These are phyloP conservation scores for Aspergillus incahuasiensis DNA, from an alignment of 495 filamentous ascomycete genomes.

Conservation along the genomic window DNA sequence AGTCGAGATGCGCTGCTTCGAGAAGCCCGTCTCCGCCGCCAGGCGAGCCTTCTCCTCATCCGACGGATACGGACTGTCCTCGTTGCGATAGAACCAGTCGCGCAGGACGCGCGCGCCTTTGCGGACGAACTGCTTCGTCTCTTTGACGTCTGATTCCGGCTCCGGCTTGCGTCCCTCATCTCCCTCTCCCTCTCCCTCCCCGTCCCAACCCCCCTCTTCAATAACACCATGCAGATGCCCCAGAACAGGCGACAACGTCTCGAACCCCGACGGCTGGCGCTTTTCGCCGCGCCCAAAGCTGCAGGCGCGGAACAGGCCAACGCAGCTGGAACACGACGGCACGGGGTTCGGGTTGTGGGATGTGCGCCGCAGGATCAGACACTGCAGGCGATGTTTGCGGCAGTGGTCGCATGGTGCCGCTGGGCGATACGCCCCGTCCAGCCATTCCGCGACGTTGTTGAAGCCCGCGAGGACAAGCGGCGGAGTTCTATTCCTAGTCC, in stretches of 20 bases:
- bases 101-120: slow-evolving; percentile 44
- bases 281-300: slow-evolving; percentile 54
- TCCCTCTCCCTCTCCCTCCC: too few species aligned
- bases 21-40: slow-evolving; percentile 33
- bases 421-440: slow-evolving; percentile 41
- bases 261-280: slow-evolving; percentile 39
- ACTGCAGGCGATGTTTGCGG: slow-evolving; percentile 38
- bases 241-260: slow-evolving; percentile 41
- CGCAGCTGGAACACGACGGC: slow-evolving; percentile 69
- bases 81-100: slow-evolving; percentile 38
- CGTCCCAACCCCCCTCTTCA: slow-evolving; percentile 26
- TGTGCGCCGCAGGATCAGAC: slow-evolving; percentile 42
- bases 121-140: slow-evolving; percentile 56
- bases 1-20: slow-evolving; percentile 31
- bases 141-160: slow-evolving; percentile 21
- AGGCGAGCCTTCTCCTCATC: slow-evolving; percentile 31
- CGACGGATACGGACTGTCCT: slow-evolving; percentile 43
- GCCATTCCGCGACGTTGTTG: slow-evolving; percentile 33
- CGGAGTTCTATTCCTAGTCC: neutral
- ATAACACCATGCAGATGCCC: slow-evolving; percentile 38
- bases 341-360: slow-evolving; percentile 49
- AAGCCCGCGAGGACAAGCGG: slow-evolving; percentile 7
- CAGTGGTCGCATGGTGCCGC: slow-evolving; percentile 40
- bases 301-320: slow-evolving; percentile 68
- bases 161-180: too few species aligned